A percentile compares a stretch with the other conserved stretches of the same genome.
phyloP scores from a whole-genome alignment of 768 basidiomycete species.

The Astraeus odoratus region DNA sequence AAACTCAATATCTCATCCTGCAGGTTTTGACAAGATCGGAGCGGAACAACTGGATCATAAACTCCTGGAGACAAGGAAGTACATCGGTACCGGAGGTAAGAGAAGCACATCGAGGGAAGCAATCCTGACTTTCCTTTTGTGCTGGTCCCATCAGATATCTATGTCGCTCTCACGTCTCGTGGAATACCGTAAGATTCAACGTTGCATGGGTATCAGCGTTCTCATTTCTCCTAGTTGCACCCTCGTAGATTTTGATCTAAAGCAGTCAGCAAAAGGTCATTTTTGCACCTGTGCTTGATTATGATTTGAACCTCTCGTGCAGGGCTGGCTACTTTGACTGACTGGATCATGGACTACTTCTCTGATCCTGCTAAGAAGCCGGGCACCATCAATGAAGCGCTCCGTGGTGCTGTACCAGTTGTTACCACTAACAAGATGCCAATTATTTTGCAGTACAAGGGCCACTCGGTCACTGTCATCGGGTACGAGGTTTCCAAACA shows the following conservation, averaged over 20 bases:
- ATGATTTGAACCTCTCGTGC: neutral
- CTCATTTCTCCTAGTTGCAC: slow-evolving; percentile 34
- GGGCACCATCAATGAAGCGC: slow-evolving; percentile 43
- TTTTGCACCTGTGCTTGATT: neutral
- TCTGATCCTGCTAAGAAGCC: slow-evolving; percentile 25
- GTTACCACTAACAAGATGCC: slow-evolving; percentile 63
- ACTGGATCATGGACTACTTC: slow-evolving; percentile 80
- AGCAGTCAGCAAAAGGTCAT: slow-evolving; percentile 38
- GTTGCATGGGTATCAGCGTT: neutral
- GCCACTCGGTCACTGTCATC: slow-evolving; percentile 83
- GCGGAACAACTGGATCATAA: slow-evolving; percentile 46
- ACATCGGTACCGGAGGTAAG: slow-evolving; percentile 77
- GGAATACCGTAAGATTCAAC: slow-evolving; percentile 67
- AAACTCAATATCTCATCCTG: neutral
- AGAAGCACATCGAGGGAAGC: neutral
- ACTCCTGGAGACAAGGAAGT: slow-evolving; percentile 54
- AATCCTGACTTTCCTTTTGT: slow-evolving; percentile 1
- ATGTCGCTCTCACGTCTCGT: slow-evolving; percentile 68
- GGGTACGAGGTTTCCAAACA: slow-evolving; percentile 68
- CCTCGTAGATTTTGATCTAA: slow-evolving; percentile 60
- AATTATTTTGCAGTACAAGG: slow-evolving; percentile 72
- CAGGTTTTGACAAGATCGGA: slow-evolving; percentile 73
- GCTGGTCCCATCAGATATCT: slow-evolving; percentile 47
- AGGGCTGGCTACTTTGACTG: slow-evolving; percentile 45
- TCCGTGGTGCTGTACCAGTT: slow-evolving; percentile 47